Evolutionary conservation across 2,329 filamentous ascomycete genomes (phyloP).

Genomic region (Clonostachys solani): DNA sequence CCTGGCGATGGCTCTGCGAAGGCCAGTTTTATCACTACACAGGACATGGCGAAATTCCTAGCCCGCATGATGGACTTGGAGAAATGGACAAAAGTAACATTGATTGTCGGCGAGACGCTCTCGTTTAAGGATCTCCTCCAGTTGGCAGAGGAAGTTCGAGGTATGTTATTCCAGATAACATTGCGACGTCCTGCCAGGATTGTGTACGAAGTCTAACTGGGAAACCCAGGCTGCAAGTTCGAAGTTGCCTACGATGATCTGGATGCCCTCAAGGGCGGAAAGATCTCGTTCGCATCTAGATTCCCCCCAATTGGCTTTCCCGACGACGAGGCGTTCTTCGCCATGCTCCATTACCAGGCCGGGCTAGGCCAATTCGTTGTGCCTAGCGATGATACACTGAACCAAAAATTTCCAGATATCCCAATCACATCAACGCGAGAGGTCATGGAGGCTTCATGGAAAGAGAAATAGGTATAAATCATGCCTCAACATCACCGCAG

Average conservation of each 20-base stretch:
- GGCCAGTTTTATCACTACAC: constrained; percentile 12
- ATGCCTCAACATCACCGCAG: no score
- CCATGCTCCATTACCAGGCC: neutral
- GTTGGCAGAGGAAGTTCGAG: constrained; percentile 3
- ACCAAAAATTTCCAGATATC: constrained; percentile 8
- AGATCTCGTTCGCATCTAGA: constrained; percentile 12
- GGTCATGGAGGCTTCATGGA: constrained; percentile 12
- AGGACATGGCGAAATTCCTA: constrained; percentile 9
- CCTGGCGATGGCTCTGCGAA: constrained; percentile 6
- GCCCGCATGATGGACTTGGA: constrained; percentile 10
- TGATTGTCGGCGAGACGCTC: constrained; percentile 5
- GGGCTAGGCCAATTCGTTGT: neutral
- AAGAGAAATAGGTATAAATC: neutral
- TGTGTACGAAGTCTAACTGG: neutral
- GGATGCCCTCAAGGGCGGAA: constrained; percentile 12
- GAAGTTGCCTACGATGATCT: constrained; percentile 2
- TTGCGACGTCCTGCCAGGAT: neutral
- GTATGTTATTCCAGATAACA: neutral
- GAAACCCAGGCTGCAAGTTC: neutral
- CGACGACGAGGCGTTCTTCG: constrained; percentile 4
- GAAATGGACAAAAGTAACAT: constrained; percentile 6
- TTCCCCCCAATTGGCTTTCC: constrained; percentile 11
- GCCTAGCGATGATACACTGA: constrained; percentile 1
- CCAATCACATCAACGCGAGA: constrained; percentile 4
- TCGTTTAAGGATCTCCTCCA: constrained; percentile 8